Base-by-base conservation (phyloP, 2,329 filamentous ascomycete species). In the Hypoxylon sp. region DNA sequence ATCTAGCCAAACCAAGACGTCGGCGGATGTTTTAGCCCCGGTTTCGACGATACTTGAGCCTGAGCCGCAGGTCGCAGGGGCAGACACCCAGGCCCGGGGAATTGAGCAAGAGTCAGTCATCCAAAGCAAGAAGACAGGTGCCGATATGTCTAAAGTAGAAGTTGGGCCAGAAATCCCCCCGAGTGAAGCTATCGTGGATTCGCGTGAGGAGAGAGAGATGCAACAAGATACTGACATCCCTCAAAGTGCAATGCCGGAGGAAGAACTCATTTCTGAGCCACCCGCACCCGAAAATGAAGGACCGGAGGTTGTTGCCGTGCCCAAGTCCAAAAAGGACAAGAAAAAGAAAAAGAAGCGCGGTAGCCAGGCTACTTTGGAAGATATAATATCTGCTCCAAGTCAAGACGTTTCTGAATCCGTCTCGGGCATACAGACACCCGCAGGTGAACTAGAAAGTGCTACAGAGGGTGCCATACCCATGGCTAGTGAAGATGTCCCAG, bases 321-420 rank as follows among this genome's bases (percentile, higher is more conserved):
- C 31, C 29, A 72, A 71, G 48, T 71, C 74, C 10, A 70, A 75
- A 63, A 74, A 73, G 58, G 70, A 72, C n/a, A 73, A 74, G 63
- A 73, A 75, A 50, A 72, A 73, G 59, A 68, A 74, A 62, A 66
- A 74, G 63, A 66, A 68, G 55, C 67, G 64, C 29, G 53, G 55
- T 59, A 69, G 63, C 50, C 59, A 63, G 19, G 22, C 59, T 39
- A 5, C 59, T 10, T 29, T 37, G 5, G 70, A 75, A n/a, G 61
- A 66, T 51, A 17, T n/a, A 11, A 26, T 44, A 19, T 47, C 60
- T 26, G 54, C 37, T 26, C 47, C 58, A 53, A 53, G 22, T 55
- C 55, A 54, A 24, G 66, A 52, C 5, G 31, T 31, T 31, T 46
- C 69, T 10, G 66, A 67, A 35, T 46, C 57, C 6, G 11, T 19